Base-by-base conservation (phyloP, 306 rosid genomes). In the Quercus variabilis region DNA sequence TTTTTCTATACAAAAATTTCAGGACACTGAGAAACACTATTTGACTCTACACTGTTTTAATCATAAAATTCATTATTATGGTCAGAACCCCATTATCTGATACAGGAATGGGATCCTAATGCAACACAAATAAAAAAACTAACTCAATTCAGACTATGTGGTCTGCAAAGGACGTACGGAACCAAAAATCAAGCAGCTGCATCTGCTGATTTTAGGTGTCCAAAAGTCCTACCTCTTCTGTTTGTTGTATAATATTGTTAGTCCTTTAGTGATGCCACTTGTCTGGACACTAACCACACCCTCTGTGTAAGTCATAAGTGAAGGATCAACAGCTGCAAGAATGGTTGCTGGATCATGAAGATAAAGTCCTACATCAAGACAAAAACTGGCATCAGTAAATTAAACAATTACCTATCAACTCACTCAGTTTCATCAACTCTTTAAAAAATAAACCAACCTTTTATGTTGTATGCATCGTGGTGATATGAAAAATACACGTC, bases 281-380 rank as follows among this genome's bases (percentile, higher is more conserved):
- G 92, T 90, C 88, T 95, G 99, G 70, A 95, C 99, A 87, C 99
- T 90, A 75, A 95, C 99, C 69, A 65, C 76, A 30, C 98, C 99
- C 78, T 92, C 97, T n/a, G 79, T 73, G 86, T 87, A 91, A 21
- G 97, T 95, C 76, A 95, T 55, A 55, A 92, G 95, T 65, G 90
- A 87, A 74, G 98, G 96, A 87, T 91, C n/a, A n/a, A n/a, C n/a
- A n/a, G n/a, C n/a, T n/a, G n/a, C n/a, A n/a, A n/a, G n/a, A n/a
- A n/a, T n/a, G n/a, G n/a, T n/a, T n/a, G n/a, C n/a, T n/a, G n/a
- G n/a, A n/a, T n/a, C n/a, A n/a, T n/a, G n/a, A n/a, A n/a, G n/a
- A n/a, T n/a, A n/a, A n/a, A n/a, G n/a, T n/a, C n/a, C n/a, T n/a
- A n/a, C n/a, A n/a, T n/a, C n/a, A n/a, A n/a, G n/a, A n/a, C n/a